Base-by-base conservation (phyloP, 257 asterid genomes). In the Phtheirospermum japonicum region DNA sequence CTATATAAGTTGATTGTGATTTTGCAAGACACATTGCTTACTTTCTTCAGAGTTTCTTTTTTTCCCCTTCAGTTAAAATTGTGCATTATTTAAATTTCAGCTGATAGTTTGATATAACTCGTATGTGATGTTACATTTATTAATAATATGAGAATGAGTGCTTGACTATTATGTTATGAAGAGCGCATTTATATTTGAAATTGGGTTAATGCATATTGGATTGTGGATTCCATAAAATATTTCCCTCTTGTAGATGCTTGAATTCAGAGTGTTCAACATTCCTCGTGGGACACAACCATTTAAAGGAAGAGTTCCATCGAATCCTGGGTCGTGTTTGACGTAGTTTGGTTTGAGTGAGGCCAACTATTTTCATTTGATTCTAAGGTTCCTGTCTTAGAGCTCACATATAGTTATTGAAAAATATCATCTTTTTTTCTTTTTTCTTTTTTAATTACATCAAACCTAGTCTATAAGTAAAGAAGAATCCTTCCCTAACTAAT, bases 261-360 rank as follows among this genome's bases (percentile, higher is more conserved):
- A 93, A 57, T 79, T 89, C 72, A 87, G 87, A 71, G 80, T 89
- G 63, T 78, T 89, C 76, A 83, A 83, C 71, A 69, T 82, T 70
- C 68, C 67, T 66, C 68, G 59, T 57, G 85, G 87, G 36, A 78
- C 85, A 37, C 86, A 79, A 73, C 57, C 81, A 67, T 64, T 64
- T 42, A 75, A 81, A 77, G 97, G 92, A 48, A 74, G 83, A 32
- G 82, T 93, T 58, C 92, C 99, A 32, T 71, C 89, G 81, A 93
- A 97, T 61, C 99, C 96, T 53, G 97, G 95, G 52, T 93, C 99
- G 23, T 71, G 72, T 71, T 79, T 93, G 68, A 76, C 82, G 10
- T 93, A 97, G 99, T 78, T 93, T 62, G 99, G 99, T 66, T 89
- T 85, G 73, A 87, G 96, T 45, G 97, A 89, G 99, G 96, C 50